Percentiles rank a stretch among this genome's conserved stretches.
Evolutionary conservation across 345 rosid genomes (phyloP).

Genomic region (Salix brachista): DNA sequence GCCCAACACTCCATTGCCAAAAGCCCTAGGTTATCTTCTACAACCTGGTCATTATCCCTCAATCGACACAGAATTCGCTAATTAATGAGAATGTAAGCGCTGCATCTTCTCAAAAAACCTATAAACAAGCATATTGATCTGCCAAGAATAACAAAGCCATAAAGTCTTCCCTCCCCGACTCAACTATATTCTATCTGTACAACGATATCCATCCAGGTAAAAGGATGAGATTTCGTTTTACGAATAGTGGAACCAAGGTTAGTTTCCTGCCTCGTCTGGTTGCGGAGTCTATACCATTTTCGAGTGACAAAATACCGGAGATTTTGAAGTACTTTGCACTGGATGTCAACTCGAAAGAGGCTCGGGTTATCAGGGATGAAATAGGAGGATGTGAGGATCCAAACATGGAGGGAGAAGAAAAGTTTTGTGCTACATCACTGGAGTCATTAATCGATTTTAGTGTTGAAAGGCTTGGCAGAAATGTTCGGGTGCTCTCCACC

Average conservation of each 20-base stretch:
- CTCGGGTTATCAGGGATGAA: background rate
- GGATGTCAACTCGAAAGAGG: background rate
- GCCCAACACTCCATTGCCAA: background rate
- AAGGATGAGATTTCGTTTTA: background rate
- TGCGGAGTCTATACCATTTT: background rate
- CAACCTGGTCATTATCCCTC: background rate
- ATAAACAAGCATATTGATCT: background rate
- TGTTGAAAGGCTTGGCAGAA: background rate
- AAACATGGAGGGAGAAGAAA: background rate
- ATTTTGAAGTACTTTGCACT: background rate
- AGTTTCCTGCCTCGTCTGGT: background rate
- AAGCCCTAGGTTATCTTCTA: background rate
- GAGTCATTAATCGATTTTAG: background rate
- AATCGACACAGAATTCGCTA: background rate
- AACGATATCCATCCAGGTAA: background rate
- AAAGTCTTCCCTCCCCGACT: background rate
- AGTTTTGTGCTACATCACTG: background rate
- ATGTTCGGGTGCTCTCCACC: background rate
- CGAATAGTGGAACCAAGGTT: background rate
- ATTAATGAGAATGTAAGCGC: too few relatives aligned
- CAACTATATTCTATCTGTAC: background rate
- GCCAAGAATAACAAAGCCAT: background rate
- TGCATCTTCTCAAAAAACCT: background rate
- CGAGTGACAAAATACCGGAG: background rate
- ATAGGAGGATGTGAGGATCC: background rate